A percentile compares a stretch with the other conserved stretches of the same genome.
Conservation (phyloP, 2,329 filamentous ascomycete species). For the Metarhizium brunneum region DNA sequence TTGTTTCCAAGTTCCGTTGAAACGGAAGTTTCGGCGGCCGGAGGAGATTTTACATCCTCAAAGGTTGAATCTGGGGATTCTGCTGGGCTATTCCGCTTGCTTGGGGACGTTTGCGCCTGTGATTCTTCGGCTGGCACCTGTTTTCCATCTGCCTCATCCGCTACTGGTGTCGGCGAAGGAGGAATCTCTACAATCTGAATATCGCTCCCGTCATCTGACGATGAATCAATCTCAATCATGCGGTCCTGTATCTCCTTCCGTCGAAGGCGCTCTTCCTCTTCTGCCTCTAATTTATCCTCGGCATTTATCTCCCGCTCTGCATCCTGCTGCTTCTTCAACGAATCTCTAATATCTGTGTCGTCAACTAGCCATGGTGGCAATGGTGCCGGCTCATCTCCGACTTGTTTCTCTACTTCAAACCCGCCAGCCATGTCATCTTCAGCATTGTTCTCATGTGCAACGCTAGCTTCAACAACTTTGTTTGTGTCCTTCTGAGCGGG, state of each 20-base stretch:
- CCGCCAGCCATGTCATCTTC: slow-evolving; percentile 52
- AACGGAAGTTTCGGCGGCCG: slow-evolving; percentile 3
- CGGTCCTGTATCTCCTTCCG: slow-evolving; percentile 33
- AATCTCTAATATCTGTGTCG: slow-evolving; percentile 56
- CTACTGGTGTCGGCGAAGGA: slow-evolving; percentile 19
- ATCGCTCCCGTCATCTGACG: slow-evolving; percentile 47
- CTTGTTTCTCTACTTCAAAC: slow-evolving; percentile 45
- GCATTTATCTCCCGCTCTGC: slow-evolving; percentile 53
- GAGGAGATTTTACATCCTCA: slow-evolving; percentile 24
- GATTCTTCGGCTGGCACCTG: background rate
- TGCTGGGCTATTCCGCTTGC: background rate
- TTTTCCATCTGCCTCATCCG: background rate
- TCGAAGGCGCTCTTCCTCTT: slow-evolving; percentile 44
- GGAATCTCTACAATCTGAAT: slow-evolving; percentile 47
- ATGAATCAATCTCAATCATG: slow-evolving; percentile 54
- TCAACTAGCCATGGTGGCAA: slow-evolving; percentile 69
- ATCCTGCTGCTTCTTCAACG: slow-evolving; percentile 48
- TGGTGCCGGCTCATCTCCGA: slow-evolving; percentile 41
- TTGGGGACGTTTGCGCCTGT: background rate
- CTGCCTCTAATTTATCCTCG: slow-evolving; percentile 47
- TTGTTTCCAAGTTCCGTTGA: slow-evolving; percentile 5
- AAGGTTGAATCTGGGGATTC: slow-evolving; percentile 20
- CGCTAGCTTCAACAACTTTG: slow-evolving; percentile 10
- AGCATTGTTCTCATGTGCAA: slow-evolving; percentile 15
- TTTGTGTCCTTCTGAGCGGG: slow-evolving; percentile 14